Evolutionary conservation across 352 stramenopile species (phyloP).

Genomic region (Salisapilia sapeloensis): DNA sequence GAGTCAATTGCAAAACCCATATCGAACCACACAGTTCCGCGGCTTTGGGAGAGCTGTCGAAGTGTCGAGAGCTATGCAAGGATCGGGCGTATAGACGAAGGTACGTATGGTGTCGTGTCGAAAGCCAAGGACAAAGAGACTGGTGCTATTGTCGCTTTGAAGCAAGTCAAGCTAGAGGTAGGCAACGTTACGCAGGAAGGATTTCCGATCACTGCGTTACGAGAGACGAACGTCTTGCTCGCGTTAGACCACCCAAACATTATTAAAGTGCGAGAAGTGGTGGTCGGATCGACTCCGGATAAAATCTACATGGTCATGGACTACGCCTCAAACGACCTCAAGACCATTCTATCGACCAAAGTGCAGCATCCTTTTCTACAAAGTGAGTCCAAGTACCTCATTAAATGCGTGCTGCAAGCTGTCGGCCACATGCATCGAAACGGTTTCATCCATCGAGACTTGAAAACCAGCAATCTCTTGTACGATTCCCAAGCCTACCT

Average conservation of each 20-base stretch:
- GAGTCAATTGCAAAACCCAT: background rate
- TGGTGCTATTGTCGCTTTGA: slow-evolving; percentile 86
- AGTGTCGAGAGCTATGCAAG: slow-evolving; percentile 92
- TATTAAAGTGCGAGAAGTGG: slow-evolving; percentile 76
- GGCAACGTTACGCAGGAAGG: slow-evolving; percentile 56
- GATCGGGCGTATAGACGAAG: slow-evolving; percentile 89
- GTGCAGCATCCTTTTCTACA: slow-evolving; percentile 70
- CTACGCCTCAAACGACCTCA: slow-evolving; percentile 78
- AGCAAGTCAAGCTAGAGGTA: slow-evolving; percentile 82
- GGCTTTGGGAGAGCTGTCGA: slow-evolving; percentile 78
- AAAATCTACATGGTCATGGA: slow-evolving; percentile 89
- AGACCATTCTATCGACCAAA: slow-evolving; percentile 70
- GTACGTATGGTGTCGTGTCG: slow-evolving; percentile 95
- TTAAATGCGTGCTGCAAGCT: slow-evolving; percentile 84
- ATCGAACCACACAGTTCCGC: slow-evolving; percentile 19
- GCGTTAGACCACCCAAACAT: slow-evolving; percentile 78
- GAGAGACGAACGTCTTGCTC: slow-evolving; percentile 75
- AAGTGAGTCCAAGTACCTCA: slow-evolving; percentile 88
- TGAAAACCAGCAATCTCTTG: slow-evolving; percentile 97
- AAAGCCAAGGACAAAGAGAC: slow-evolving; percentile 83
- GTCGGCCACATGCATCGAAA: slow-evolving; percentile 84
- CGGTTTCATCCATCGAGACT: slow-evolving; percentile 91
- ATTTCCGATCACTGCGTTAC: slow-evolving; percentile 71
- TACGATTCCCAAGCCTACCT: slow-evolving; percentile 75
- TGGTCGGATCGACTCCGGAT: slow-evolving; percentile 69